These are phyloP conservation scores for Colletotrichum lupini DNA, from an alignment of 2,329 filamentous ascomycete genomes.

Conservation along the genomic window DNA sequence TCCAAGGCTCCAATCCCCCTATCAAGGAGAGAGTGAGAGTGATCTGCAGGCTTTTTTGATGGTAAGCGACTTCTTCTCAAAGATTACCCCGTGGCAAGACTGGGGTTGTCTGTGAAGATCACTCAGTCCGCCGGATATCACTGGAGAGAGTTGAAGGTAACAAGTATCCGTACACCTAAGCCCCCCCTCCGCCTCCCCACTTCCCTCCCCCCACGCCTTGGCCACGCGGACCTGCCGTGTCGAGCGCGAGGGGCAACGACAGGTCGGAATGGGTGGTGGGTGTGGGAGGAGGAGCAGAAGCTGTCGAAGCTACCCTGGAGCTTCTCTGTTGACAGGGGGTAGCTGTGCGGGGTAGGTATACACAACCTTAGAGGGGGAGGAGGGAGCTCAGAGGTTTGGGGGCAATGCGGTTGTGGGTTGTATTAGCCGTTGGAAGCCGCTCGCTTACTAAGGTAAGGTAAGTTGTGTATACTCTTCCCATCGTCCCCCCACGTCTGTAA, in stretches of 20 bases:
- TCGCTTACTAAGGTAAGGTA: neutral
- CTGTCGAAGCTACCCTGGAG: conserved; percentile 11
- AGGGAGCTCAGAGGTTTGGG: neutral
- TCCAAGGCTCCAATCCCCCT: neutral
- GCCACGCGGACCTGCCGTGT: conserved; percentile 2
- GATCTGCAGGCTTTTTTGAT: neutral
- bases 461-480: neutral
- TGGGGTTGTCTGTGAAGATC: neutral
- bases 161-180: no score
- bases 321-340: conserved; percentile 4
- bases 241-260: conserved; percentile 20
- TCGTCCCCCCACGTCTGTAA: neutral
- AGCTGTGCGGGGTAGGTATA: conserved; percentile 23
- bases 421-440: conserved; percentile 20
- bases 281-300: neutral
- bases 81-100: neutral
- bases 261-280: neutral
- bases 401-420: neutral
- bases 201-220: conserved; percentile 4
- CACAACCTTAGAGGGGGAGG: neutral
- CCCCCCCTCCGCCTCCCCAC: neutral
- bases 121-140: neutral
- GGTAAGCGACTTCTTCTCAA: neutral
- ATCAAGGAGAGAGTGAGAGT: neutral
- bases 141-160: no score